These are phyloP conservation scores for Penicillium herquei DNA, from an alignment of 495 filamentous ascomycete genomes.

Conservation along the genomic window DNA sequence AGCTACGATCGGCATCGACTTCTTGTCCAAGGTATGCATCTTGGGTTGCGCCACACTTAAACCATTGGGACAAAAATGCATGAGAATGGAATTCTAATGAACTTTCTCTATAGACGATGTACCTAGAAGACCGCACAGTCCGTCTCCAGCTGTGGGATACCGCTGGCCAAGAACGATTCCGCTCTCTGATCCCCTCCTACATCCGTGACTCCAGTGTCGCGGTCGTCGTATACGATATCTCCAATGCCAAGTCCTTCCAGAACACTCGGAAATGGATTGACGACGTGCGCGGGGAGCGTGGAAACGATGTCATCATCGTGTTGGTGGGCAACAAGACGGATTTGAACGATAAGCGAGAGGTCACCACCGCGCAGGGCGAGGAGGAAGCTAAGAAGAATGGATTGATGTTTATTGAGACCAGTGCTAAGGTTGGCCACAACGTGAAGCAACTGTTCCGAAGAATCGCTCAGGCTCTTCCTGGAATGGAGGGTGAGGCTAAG, in stretches of 20 bases:
- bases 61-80: neutral
- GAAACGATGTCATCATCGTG: constrained; percentile 98
- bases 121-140: constrained; percentile 96
- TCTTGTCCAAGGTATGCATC: constrained; percentile 82
- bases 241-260: constrained; percentile 93
- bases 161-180: constrained; percentile 94
- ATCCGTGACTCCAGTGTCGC: constrained; percentile 96
- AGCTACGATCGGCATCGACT: constrained; percentile 98
- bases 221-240: constrained; percentile 98
- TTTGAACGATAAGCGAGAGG: constrained; percentile 94
- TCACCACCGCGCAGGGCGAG: constrained; percentile 90
- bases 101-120: constrained; percentile 75
- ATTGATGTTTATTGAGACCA: constrained; percentile 97
- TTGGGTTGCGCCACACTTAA: neutral
- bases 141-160: constrained; percentile 98
- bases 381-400: constrained; percentile 98
- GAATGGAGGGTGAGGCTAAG: constrained; percentile 87
- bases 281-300: constrained; percentile 92
- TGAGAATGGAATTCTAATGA: neutral
- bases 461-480: constrained; percentile 95
- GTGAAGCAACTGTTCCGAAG: constrained; percentile 94
- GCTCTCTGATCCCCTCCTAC: constrained; percentile 94
- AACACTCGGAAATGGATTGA: constrained; percentile 99
- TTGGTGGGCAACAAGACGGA: constrained; percentile 99
- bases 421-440: constrained; percentile 96